Percentiles rank a stretch among this genome's conserved stretches.
Conservation (phyloP, 164 flowering plant genomes). For the Dillenia turbinata region DNA sequence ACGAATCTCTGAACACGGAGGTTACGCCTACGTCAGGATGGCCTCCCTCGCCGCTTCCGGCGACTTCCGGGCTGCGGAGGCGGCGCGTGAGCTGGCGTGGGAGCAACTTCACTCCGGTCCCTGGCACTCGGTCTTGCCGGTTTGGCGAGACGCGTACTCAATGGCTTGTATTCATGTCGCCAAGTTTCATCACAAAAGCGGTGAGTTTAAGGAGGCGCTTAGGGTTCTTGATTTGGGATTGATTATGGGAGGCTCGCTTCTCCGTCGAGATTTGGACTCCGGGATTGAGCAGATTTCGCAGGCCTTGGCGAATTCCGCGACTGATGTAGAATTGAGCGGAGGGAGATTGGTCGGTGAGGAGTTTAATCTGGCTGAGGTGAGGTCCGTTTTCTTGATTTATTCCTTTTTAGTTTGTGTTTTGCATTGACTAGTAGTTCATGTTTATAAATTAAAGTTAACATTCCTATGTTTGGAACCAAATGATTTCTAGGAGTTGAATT, state of each 20-base stretch:
- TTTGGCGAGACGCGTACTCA: conserved; percentile 93
- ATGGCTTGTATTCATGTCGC: conserved; percentile 87
- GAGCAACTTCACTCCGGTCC: conserved; percentile 99
- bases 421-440: no score
- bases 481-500: no score
- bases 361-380: conserved; percentile 39
- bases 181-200: conserved; percentile 26
- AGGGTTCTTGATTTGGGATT: conserved; percentile 80
- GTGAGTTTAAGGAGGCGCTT: conserved; percentile 60
- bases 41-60: conserved; percentile 52
- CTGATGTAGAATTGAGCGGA: background rate
- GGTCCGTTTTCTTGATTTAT: conserved; percentile 19
- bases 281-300: conserved; percentile 25
- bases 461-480: no score
- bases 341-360: conserved; percentile 11
- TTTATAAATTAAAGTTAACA: no score
- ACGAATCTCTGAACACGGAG: conserved; percentile 62
- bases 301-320: background rate
- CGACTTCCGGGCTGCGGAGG: conserved; percentile 79
- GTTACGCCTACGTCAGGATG: conserved; percentile 70
- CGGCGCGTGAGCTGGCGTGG: conserved; percentile 94
- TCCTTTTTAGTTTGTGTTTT: background rate
- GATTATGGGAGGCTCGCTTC: conserved; percentile 80
- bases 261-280: conserved; percentile 53
- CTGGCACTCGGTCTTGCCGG: conserved; percentile 83